Conservation (phyloP, 345 rosid species). For the Citrus glauca region DNA sequence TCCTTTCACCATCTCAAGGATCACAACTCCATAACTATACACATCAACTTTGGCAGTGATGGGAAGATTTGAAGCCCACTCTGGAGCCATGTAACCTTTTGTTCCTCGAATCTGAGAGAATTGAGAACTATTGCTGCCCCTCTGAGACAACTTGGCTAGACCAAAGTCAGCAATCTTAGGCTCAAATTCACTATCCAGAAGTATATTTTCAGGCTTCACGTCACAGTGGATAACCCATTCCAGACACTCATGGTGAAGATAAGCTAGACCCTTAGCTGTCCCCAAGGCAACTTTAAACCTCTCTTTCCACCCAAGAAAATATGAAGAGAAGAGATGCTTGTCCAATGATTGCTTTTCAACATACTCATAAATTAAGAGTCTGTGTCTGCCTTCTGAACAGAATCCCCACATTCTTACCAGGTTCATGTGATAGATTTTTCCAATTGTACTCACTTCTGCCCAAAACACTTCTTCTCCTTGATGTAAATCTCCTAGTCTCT, state of each 20-base stretch:
- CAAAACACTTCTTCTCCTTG: slow-evolving; percentile 48
- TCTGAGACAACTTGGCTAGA: slow-evolving; percentile 40
- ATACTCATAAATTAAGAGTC: slow-evolving; percentile 48
- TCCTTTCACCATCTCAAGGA: slow-evolving; percentile 44
- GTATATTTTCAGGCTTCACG: slow-evolving; percentile 59
- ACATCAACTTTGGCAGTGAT: slow-evolving; percentile 42
- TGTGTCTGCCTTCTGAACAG: slow-evolving; percentile 39
- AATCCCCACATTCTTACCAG: slow-evolving; percentile 52
- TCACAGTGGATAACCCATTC: slow-evolving; percentile 62
- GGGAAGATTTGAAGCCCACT: slow-evolving; percentile 36
- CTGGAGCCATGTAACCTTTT: slow-evolving; percentile 40
- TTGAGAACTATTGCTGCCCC: slow-evolving; percentile 9
- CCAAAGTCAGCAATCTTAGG: slow-evolving; percentile 57
- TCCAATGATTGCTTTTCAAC: slow-evolving; percentile 46
- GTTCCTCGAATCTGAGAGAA: slow-evolving; percentile 37
- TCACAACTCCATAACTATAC: slow-evolving; percentile 39
- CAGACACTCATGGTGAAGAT: slow-evolving; percentile 59
- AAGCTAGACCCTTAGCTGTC: slow-evolving; percentile 53
- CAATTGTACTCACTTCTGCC: slow-evolving; percentile 51
- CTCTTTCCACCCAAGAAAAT: slow-evolving; percentile 39
- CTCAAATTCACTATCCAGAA: slow-evolving; percentile 41
- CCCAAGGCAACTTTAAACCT: slow-evolving; percentile 55
- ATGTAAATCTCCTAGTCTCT: slow-evolving; percentile 37
- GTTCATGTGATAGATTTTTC: slow-evolving; percentile 53
- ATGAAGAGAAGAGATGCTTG: slow-evolving; percentile 34